Evolutionary conservation across 306 rosid genomes (phyloP).

Genomic region (Quercus gilva): DNA sequence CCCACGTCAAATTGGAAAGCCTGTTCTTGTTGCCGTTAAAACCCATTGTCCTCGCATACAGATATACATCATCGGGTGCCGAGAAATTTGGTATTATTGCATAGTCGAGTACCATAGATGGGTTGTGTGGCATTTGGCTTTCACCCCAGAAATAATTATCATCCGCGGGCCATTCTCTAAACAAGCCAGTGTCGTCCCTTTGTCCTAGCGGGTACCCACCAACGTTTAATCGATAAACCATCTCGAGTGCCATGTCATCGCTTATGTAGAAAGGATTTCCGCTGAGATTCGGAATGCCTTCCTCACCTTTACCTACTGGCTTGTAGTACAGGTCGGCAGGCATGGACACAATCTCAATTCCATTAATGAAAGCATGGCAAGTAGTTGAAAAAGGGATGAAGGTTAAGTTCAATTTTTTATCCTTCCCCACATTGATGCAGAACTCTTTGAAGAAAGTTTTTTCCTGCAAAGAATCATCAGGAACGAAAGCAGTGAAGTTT

Average conservation of each 20-base stretch:
- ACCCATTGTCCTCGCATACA: not conserved
- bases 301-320: no score
- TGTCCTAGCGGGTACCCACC: not conserved
- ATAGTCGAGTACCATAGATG: not conserved
- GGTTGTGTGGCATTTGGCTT: accelerated
- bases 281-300: not conserved
- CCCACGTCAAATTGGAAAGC: not conserved
- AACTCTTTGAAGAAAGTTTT: not conserved
- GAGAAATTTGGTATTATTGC: accelerated
- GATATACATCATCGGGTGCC: not conserved
- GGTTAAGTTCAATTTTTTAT: not conserved
- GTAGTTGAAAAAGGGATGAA: not conserved
- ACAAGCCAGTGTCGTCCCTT: not conserved
- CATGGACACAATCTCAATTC: not conserved
- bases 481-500: not conserved
- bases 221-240: not conserved
- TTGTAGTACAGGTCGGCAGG: not conserved
- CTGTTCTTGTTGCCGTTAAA: accelerated
- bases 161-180: not conserved
- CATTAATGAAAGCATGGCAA: not conserved
- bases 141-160: accelerated
- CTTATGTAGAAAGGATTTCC: not conserved
- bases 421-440: not conserved
- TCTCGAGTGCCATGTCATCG: not conserved
- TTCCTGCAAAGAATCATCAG: no score